Evolutionary conservation across 257 asterid genomes (phyloP), one percentile per base, ranked within the genome.

Genomic region (Ehretia macrophylla): DNA sequence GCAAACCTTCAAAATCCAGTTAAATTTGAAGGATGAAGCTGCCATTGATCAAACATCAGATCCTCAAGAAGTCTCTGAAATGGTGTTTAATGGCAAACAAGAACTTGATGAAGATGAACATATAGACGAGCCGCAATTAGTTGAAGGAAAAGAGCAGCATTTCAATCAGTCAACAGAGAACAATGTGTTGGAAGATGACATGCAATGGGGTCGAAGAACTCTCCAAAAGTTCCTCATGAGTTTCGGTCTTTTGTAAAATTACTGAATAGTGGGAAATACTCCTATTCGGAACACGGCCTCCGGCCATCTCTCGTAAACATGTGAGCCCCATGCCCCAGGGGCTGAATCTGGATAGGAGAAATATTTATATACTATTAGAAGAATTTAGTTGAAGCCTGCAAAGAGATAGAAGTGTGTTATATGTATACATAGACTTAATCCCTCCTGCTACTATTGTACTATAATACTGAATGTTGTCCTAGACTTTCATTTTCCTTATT

Each of bases 151-250:
- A 21, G 71, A 40, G 44, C 55, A 59, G 17, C 68, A 37, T 12
- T 16, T 54, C 5, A 35, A 22, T 5, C 42, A 55, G 60, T 27
- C 37, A 13, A 14, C 19, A 55, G 54, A 66, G 14, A 54, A 58
- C 16, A 27, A 27, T 51, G 64, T 79, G n/a, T 19, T 72, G 65
- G 64, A 65, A 51, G 64, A 51, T 12, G 79, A 78, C 51, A 16
- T 77, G 54, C 75, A 72, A 45, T 80, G 98, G 95, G 86, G 95
- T 53, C 75, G 74, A 74, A 74, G 73, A 72, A 71, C 83, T 3
- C 66, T 90, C 39, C 72, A 67, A 70, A 82, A 81, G 50, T 68
- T 90, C 68, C 81, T 87, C 35, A 67, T 75, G 27, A 72, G 56
- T 59, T 64, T 90, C 22, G 90, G 97, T 37, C 74, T 77, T 49